Evolutionary conservation across 768 basidiomycete genomes (phyloP).

Genomic region (Lentinula sp.): DNA sequence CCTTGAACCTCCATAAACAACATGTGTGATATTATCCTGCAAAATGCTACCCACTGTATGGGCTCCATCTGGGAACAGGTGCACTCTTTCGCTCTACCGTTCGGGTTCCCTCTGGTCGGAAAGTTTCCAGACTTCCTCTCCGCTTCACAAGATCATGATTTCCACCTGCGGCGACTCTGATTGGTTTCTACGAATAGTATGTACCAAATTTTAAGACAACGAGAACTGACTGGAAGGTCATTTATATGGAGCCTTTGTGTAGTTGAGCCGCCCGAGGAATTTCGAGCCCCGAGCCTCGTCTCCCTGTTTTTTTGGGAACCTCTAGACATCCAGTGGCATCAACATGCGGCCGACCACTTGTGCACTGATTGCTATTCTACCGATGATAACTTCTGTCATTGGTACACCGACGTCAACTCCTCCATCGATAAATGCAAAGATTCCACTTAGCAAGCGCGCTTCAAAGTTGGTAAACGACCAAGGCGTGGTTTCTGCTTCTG

Average conservation of each 20-base stretch:
- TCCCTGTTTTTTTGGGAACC: background rate
- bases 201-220: background rate
- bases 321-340: background rate
- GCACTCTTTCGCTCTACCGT: background rate
- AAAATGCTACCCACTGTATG: background rate
- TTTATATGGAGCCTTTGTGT: background rate
- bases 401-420: background rate
- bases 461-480: slow-evolving; percentile 13
- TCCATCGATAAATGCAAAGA: background rate
- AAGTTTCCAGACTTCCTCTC: background rate
- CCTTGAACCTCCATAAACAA: background rate
- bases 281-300: background rate
- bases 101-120: background rate
- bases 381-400: background rate
- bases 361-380: background rate
- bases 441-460: slow-evolving; percentile 23
- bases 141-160: background rate
- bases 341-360: background rate
- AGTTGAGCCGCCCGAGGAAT: background rate
- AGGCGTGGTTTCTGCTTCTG: slow-evolving; percentile 18
- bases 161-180: background rate
- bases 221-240: background rate
- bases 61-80: background rate
- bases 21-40: background rate
- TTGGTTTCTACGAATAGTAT: background rate